Evolutionary conservation across 2,329 filamentous ascomycete genomes (phyloP).

Genomic region (Fusarium sp.): DNA sequence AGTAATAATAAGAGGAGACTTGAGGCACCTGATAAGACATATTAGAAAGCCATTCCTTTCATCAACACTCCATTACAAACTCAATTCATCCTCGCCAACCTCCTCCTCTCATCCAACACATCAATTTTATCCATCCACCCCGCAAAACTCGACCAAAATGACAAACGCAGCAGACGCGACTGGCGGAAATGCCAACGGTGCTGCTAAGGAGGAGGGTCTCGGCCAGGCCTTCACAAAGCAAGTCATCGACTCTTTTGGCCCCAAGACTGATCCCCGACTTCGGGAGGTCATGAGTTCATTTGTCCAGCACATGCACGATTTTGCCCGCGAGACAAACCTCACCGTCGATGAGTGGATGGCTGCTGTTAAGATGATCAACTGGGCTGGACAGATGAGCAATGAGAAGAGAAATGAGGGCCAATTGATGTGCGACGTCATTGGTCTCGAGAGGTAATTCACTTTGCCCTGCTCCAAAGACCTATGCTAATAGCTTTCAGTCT

Average conservation of each 20-base stretch:
- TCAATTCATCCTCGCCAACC: neutral
- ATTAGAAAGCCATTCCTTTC: neutral
- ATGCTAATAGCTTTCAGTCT: slow-evolving; percentile 56
- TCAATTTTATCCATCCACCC: neutral
- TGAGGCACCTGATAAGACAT: slow-evolving; percentile 14
- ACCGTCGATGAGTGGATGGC: slow-evolving; percentile 85
- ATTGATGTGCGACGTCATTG: slow-evolving; percentile 79
- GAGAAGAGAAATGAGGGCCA: slow-evolving; percentile 80
- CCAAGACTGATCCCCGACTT: slow-evolving; percentile 76
- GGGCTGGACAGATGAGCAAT: slow-evolving; percentile 76
- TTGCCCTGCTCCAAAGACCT: rapidly evolving
- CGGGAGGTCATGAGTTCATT: slow-evolving; percentile 76
- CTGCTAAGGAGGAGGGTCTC: slow-evolving; percentile 44
- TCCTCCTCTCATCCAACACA: neutral
- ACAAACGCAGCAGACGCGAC: slow-evolving; percentile 55
- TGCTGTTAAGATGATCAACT: slow-evolving; percentile 70
- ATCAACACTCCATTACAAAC: neutral
- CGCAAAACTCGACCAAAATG: slow-evolving; percentile 48
- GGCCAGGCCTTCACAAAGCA: slow-evolving; percentile 74
- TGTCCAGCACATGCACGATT: slow-evolving; percentile 83
- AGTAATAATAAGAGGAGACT: slow-evolving; percentile 13
- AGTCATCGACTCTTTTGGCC: slow-evolving; percentile 81
- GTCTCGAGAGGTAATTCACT: slow-evolving; percentile 72
- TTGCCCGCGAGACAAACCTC: slow-evolving; percentile 82
- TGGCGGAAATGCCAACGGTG: slow-evolving; percentile 58